phyloP scores from a whole-genome alignment of 768 basidiomycete genomes.

The Leccinum pellstonianum region DNA sequence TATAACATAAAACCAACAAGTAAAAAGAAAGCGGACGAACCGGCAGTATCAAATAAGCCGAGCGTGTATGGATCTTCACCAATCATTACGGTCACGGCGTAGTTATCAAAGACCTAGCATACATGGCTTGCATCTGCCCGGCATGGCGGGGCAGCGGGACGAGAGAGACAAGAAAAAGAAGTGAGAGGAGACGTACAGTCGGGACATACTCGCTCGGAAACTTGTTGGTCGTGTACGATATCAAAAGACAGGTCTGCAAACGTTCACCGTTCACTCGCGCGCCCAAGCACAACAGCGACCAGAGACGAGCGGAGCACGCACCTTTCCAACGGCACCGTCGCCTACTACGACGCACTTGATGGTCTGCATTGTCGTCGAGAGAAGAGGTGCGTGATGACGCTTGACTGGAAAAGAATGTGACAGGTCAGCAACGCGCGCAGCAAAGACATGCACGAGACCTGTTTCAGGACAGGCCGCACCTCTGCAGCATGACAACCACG shows the following conservation, averaged over 20 bases:
- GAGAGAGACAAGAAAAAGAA: not conserved
- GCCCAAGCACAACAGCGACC: not conserved
- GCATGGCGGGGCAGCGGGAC: not conserved
- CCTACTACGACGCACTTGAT: constrained; percentile 98
- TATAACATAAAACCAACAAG: constrained; percentile 11
- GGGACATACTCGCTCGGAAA: constrained; percentile 99
- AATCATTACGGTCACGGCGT: constrained; percentile 99
- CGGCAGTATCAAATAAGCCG: constrained; percentile 98
- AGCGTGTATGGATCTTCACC: constrained; percentile 99
- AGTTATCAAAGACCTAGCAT: constrained; percentile 88
- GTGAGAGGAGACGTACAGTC: constrained; percentile 60
- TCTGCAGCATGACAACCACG: constrained; percentile 33
- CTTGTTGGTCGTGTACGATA: constrained; percentile 97
- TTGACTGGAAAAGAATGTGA: constrained; percentile 7
- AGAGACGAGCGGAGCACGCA: constrained; percentile 38
- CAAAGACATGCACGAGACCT: constrained; percentile 24
- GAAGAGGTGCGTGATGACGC: constrained; percentile 11
- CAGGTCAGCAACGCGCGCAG: constrained; percentile 22
- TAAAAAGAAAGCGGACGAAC: constrained; percentile 46
- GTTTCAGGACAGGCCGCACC: constrained; percentile 20
- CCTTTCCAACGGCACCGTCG: constrained; percentile 98
- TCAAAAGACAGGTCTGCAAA: constrained; percentile 86
- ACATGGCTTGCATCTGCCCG: constrained; percentile 20
- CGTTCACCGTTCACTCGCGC: constrained; percentile 5
- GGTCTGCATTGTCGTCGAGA: constrained; percentile 71